phyloP scores from a whole-genome alignment of 768 basidiomycete genomes.

The Boletus speciosus region DNA sequence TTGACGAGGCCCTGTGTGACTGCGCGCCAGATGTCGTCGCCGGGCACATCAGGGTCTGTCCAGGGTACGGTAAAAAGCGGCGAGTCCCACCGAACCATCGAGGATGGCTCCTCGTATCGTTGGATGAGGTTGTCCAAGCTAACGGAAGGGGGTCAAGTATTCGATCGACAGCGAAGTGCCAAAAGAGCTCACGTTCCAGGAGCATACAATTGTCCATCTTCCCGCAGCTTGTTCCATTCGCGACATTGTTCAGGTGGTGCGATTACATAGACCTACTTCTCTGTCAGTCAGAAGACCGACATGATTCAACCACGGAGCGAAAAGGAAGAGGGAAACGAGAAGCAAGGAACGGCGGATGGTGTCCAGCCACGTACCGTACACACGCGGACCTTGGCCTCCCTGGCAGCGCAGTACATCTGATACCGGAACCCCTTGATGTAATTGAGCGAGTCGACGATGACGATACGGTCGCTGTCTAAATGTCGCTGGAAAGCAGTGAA shows the following conservation, averaged over 20 bases:
- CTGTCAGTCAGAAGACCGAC: conserved; percentile 4
- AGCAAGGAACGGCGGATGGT: neutral
- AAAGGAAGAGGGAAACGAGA: neutral
- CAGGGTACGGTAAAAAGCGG: conserved; percentile 85
- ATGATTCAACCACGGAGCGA: neutral
- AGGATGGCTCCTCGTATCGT: conserved; percentile 94
- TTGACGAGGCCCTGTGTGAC: conserved; percentile 77
- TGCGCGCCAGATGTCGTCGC: conserved; percentile 74
- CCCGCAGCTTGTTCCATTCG: conserved; percentile 64
- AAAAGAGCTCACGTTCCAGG: conserved; percentile 58
- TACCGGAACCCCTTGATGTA: conserved; percentile 99
- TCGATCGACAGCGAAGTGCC: neutral
- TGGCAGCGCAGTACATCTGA: conserved; percentile 94
- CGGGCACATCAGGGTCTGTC: conserved; percentile 64
- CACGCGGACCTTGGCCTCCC: conserved; percentile 79
- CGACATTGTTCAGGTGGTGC: conserved; percentile 72
- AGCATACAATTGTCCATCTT: conserved; percentile 50
- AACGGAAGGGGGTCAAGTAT: neutral
- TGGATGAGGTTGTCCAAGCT: conserved; percentile 50
- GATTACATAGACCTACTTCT: conserved; percentile 66
- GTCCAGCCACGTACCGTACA: conserved; percentile 66
- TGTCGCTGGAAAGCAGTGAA: conserved; percentile 80
- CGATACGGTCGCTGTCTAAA: conserved; percentile 67
- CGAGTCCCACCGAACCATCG: conserved; percentile 99
- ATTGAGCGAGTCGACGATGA: conserved; percentile 89